These are phyloP conservation scores for Phialophora macrospora DNA, from an alignment of 2,329 filamentous ascomycete species.

Conservation along the genomic window DNA sequence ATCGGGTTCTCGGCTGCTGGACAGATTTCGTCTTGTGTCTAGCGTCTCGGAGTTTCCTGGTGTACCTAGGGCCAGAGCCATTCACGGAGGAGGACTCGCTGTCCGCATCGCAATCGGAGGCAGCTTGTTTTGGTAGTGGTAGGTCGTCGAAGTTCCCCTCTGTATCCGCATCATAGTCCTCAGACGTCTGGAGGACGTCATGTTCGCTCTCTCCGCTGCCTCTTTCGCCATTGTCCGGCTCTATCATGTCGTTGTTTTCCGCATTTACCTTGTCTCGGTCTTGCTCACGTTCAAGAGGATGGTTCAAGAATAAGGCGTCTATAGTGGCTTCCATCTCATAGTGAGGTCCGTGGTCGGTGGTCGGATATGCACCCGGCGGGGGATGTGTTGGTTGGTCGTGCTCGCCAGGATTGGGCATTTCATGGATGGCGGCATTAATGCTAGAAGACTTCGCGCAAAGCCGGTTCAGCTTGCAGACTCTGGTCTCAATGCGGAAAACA, in stretches of 20 bases:
- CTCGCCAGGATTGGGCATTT: background rate
- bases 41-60: background rate
- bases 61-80: background rate
- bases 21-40: background rate
- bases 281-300: background rate
- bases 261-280: background rate
- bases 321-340: background rate
- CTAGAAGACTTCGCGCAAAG: background rate
- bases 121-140: background rate
- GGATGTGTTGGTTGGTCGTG: background rate
- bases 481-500: background rate
- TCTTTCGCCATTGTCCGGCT: background rate
- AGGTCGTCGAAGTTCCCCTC: background rate
- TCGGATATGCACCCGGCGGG: background rate
- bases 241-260: background rate
- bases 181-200: background rate
- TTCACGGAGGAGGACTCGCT: background rate
- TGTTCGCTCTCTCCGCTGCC: background rate
- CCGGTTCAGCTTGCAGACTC: background rate
- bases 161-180: background rate
- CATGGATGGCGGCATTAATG: background rate
- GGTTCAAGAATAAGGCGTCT: background rate
- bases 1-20: background rate
- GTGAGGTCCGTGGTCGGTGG: background rate
- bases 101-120: background rate